phyloP scores from a whole-genome alignment of 2,329 filamentous ascomycete species.

The Colletotrichum tropicicola region DNA sequence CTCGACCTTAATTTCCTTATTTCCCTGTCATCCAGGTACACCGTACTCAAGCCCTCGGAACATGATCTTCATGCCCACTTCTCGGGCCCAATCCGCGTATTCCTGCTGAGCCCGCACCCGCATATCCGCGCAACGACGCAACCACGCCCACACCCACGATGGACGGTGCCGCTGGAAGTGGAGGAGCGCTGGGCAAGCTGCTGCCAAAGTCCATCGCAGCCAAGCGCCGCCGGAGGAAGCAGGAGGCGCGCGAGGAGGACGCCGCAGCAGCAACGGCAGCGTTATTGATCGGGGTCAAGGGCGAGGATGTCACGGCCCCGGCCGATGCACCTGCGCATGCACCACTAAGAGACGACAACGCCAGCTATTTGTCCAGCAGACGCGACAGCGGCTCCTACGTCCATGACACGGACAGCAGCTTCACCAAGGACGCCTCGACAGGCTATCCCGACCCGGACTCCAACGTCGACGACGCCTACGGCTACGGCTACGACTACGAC shows the following conservation, averaged over 20 bases:
- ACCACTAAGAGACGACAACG: conserved; percentile 37
- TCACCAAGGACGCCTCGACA: conserved; percentile 18
- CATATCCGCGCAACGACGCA: not conserved
- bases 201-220: conserved; percentile 60
- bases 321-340: conserved; percentile 8
- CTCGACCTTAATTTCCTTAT: conserved; percentile 22
- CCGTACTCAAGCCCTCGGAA: conserved; percentile 4
- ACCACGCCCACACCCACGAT: conserved; percentile 16
- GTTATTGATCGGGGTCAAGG: conserved; percentile 28
- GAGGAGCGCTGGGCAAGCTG: conserved; percentile 54
- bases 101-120: not conserved
- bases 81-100: conserved; percentile 24
- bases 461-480: not conserved
- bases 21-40: not conserved
- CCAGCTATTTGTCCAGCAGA: conserved; percentile 45
- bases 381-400: conserved; percentile 46
- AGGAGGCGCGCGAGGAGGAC: conserved; percentile 48
- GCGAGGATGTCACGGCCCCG: conserved; percentile 23
- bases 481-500: not conserved
- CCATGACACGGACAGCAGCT: conserved; percentile 36
- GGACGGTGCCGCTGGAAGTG: conserved; percentile 14
- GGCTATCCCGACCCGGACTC: conserved; percentile 19
- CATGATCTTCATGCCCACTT: conserved; percentile 15
- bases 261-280: conserved; percentile 32
- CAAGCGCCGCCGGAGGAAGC: conserved; percentile 59